Conservation (phyloP, 192 early-diverging fungal species). For the Neocallimastix lanati region DNA sequence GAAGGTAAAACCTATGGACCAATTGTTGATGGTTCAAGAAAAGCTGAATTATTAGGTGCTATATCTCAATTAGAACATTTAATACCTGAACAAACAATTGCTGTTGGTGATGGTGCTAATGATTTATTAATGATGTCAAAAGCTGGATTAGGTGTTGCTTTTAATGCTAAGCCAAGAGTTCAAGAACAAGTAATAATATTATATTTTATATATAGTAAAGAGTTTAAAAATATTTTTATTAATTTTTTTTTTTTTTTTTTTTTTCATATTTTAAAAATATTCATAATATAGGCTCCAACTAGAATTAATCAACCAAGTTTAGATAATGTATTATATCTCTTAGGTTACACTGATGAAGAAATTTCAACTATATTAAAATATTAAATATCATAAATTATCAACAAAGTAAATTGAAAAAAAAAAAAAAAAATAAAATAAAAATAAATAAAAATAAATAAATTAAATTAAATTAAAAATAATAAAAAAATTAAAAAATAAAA, state of each 20-base stretch:
- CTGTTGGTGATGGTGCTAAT: conserved; percentile 96
- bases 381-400: not conserved
- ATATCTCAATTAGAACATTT: conserved; percentile 86
- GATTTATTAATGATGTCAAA: conserved; percentile 88
- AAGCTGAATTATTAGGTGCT: conserved; percentile 85
- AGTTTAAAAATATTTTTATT: not conserved
- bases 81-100: conserved; percentile 80
- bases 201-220: not conserved
- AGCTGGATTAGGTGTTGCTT: conserved; percentile 88
- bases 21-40: conserved; percentile 77
- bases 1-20: conserved; percentile 75
- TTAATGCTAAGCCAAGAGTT: conserved; percentile 94
- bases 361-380: not conserved
- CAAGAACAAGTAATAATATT: conserved; percentile 47
- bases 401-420: too few relatives aligned
- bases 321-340: conserved; percentile 66
- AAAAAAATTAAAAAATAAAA: too few relatives aligned
- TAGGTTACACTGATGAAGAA: conserved; percentile 73
- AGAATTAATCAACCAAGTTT: conserved; percentile 89
- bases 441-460: too few relatives aligned
- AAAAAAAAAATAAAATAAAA: too few relatives aligned
- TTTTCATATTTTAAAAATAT: not conserved
- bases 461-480: too few relatives aligned
- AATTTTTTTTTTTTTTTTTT: not conserved
- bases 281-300: conserved; percentile 35